Evolutionary conservation across 2,329 filamentous ascomycete species (phyloP), one percentile per base, ranked within the genome.

Genomic region (Geosmithia flava): DNA sequence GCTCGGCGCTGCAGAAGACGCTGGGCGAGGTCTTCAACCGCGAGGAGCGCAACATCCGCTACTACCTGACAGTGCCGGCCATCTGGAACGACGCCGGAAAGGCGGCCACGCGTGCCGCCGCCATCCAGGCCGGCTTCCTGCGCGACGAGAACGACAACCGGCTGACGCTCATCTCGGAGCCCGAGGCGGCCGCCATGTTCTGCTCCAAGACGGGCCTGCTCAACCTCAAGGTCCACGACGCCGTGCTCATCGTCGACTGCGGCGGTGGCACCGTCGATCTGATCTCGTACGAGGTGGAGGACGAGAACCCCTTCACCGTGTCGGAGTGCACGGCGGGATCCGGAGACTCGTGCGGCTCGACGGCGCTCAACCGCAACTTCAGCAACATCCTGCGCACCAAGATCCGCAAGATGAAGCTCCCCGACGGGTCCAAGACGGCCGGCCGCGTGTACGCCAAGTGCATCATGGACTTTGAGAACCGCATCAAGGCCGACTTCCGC

Each of bases 21-120:
- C 75, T 97, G 29, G 93, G 93, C 48, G 93, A 97, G 63, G 93
- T 98, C 1, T 98, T 97, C 68, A 95, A 94, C 68, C 78, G 93
- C 66, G 93, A 97, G 71, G 93, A 97, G 72, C 85, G 91, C 59
- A 97, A 97, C 66, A 98, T 97, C 58, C 81, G 88, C 57, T 97
- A 97, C 69, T 97, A 96, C 66, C 74, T 98, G 57, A 98, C 93
- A 2, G 93, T 98, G n/a, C 93, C 93, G 19, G 93, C 93, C 56
- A 97, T 98, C 57, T 97, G 93, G 93, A 97, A 97, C 65, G 93
- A 97, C 70, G 91, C 93, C 44, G 93, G 90, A 57, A 98, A 98
- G 71, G 93, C 93, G 50, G 93, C 93, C 40, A 97, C 93, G 15
- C 82, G 93, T 70, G 87, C 90, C 16, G 93, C 93, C 20, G 93